phyloP scores from a whole-genome alignment of 2,329 filamentous ascomycete genomes.

The Venturiaceae sp. region DNA sequence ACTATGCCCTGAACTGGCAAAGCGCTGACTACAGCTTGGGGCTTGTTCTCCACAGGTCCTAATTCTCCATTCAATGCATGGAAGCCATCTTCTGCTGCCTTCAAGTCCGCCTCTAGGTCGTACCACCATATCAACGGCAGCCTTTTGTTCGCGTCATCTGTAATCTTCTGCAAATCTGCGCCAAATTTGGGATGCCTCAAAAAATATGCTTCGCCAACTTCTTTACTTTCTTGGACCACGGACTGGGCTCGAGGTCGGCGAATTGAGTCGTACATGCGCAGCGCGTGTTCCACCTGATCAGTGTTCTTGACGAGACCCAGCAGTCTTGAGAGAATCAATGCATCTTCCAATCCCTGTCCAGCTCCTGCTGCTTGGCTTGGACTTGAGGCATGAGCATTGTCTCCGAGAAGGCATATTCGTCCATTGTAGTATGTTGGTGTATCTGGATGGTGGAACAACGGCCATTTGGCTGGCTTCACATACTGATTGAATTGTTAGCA shows the following conservation, averaged over 20 bases:
- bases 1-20: background rate
- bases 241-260: conserved; percentile 9
- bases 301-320: background rate
- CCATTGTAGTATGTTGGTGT: conserved; percentile 33
- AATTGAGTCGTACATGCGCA: conserved; percentile 5
- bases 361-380: conserved; percentile 29
- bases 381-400: conserved; percentile 28
- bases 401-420: conserved; percentile 23
- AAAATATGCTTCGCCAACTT: conserved; percentile 18
- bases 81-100: conserved; percentile 12
- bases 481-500: conserved; percentile 7
- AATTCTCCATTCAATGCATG: background rate
- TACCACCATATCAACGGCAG: conserved; percentile 20
- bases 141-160: conserved; percentile 12
- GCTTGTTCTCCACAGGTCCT: background rate
- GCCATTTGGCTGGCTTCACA: conserved; percentile 38
- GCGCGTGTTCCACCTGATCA: background rate
- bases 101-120: conserved; percentile 17
- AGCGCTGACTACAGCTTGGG: background rate
- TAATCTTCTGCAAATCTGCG: conserved; percentile 13
- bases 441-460: conserved; percentile 44
- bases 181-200: conserved; percentile 14
- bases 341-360: conserved; percentile 28
- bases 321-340: conserved; percentile 10
- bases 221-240: conserved; percentile 20